A percentile compares a stretch with the other conserved stretches of the same genome.
phyloP scores from a whole-genome alignment of 148 eudicot genomes.

The Heliamphora exappendiculata region DNA sequence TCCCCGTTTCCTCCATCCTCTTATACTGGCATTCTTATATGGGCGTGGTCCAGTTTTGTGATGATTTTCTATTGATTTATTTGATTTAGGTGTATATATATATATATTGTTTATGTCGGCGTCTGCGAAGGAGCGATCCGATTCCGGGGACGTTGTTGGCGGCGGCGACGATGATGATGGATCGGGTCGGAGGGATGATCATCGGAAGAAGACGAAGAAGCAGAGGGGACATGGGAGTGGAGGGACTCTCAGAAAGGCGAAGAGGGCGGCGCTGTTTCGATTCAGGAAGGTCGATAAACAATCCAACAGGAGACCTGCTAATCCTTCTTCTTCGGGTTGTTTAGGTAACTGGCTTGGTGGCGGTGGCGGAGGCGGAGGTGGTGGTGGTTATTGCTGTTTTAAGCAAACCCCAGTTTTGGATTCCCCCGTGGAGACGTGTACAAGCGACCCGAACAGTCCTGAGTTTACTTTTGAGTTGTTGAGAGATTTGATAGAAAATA shows the following conservation, averaged over 20 bases:
- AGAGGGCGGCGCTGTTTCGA: conserved; percentile 16
- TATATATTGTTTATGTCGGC: not conserved
- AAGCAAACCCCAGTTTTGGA: conserved; percentile 35
- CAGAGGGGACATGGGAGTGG: not conserved
- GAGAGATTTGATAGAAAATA: conserved; percentile 62
- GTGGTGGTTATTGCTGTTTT: conserved; percentile 33
- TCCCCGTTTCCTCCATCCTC: not conserved
- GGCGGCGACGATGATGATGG: not conserved
- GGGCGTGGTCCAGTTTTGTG: not conserved
- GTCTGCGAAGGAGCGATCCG: not conserved
- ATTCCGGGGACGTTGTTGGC: conserved; percentile 2
- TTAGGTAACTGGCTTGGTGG: conserved; percentile 11
- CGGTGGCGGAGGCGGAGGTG: conserved; percentile 13
- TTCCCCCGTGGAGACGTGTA: conserved; percentile 23
- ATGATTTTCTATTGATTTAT: not conserved
- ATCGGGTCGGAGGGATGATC: not conserved
- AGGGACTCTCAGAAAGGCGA: not conserved
- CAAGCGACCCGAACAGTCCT: conserved; percentile 32
- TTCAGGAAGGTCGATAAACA: conserved; percentile 29
- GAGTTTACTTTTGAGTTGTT: conserved; percentile 28
- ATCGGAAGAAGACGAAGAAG: not conserved
- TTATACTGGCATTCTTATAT: not conserved
- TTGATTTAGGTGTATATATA: not conserved
- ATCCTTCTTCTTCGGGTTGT: conserved; percentile 7
- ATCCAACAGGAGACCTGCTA: conserved; percentile 12